Evolutionary conservation across 148 eudicot genomes (phyloP).

Genomic region (Fallopia convolvulus): DNA sequence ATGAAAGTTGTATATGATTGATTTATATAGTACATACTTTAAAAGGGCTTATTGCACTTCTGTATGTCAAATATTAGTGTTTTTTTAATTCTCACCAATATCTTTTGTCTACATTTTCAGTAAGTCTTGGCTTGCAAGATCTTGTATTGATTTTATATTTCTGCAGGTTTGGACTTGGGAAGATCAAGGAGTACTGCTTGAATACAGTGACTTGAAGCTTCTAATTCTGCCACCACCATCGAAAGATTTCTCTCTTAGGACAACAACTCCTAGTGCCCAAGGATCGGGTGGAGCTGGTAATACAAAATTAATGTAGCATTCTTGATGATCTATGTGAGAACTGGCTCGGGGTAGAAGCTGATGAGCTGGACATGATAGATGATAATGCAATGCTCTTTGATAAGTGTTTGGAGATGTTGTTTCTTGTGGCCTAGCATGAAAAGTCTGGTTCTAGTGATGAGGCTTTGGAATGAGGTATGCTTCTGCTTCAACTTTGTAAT

Average conservation of each 20-base stretch:
- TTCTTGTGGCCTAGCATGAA: constrained; percentile 67
- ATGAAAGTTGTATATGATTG: no score
- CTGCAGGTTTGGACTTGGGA: constrained; percentile 66
- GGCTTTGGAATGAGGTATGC: neutral
- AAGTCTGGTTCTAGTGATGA: constrained; percentile 17
- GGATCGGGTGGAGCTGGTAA: constrained; percentile 54
- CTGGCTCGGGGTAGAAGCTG: constrained; percentile 94
- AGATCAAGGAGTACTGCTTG: constrained; percentile 74
- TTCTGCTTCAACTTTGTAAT: constrained; percentile 1
- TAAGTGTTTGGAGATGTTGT: constrained; percentile 76
- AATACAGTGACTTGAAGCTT: no score
- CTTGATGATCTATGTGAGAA: constrained; percentile 92
- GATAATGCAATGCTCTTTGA: constrained; percentile 87
- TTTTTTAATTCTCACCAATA: no score
- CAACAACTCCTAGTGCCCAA: no score
- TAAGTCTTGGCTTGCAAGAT: neutral
- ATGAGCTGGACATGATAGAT: constrained; percentile 82
- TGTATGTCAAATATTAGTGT: neutral
- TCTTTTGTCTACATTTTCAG: no score
- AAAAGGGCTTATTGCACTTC: neutral
- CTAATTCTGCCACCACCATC: constrained; percentile 94
- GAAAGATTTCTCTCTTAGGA: constrained; percentile 83
- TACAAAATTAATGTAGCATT: constrained; percentile 47
- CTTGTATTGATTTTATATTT: constrained; percentile 8
- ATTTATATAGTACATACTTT: neutral